phyloP scores from a whole-genome alignment of 768 basidiomycete genomes.

The Galerina sulciceps region DNA sequence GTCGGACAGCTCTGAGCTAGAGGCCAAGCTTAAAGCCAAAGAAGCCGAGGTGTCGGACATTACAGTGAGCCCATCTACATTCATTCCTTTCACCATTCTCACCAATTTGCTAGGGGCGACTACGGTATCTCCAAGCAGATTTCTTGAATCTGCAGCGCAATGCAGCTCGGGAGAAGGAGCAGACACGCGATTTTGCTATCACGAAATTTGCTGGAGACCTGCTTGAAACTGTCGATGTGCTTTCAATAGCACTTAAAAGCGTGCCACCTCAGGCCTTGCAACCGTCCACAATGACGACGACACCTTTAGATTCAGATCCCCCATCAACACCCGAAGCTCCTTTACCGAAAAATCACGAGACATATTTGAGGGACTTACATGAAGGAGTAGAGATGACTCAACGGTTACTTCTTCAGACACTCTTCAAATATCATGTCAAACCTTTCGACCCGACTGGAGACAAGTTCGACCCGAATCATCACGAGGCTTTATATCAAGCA shows the following conservation, averaged over 20 bases:
- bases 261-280: slow-evolving; percentile 59
- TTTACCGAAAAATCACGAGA: slow-evolving; percentile 57
- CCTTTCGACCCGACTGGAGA: slow-evolving; percentile 93
- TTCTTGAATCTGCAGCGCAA: slow-evolving; percentile 95
- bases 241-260: slow-evolving; percentile 82
- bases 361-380: slow-evolving; percentile 73
- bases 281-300: slow-evolving; percentile 2
- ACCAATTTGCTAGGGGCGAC: slow-evolving; percentile 62
- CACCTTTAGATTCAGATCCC: slow-evolving; percentile 25
- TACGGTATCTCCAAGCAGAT: slow-evolving; percentile 93
- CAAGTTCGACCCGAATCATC: slow-evolving; percentile 91
- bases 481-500: slow-evolving; percentile 94
- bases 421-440: slow-evolving; percentile 91
- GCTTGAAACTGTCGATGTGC: slow-evolving; percentile 89
- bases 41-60: slow-evolving; percentile 83
- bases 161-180: slow-evolving; percentile 87
- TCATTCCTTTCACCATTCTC: slow-evolving; percentile 8
- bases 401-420: slow-evolving; percentile 83
- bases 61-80: slow-evolving; percentile 55
- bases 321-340: slow-evolving; percentile 32
- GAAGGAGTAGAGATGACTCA: slow-evolving; percentile 93
- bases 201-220: slow-evolving; percentile 89
- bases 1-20: slow-evolving; percentile 32
- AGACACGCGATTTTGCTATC: slow-evolving; percentile 93
- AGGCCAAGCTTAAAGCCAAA: slow-evolving; percentile 77